Conservation (phyloP, 345 rosid species). For the Pistacia integerrima region DNA sequence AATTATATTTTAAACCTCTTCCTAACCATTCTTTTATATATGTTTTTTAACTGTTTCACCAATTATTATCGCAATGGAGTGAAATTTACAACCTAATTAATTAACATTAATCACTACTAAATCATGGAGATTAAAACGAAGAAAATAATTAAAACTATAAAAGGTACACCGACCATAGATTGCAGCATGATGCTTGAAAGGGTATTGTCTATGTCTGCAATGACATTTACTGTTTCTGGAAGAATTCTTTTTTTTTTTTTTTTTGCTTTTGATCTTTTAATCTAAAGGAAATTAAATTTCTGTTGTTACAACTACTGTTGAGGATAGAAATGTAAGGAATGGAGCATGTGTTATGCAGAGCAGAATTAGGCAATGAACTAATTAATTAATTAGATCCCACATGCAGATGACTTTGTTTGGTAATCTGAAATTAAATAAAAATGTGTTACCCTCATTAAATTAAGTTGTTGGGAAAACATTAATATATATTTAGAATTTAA, state of each 20-base stretch:
- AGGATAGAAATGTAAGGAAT: not conserved
- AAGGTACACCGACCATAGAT: not conserved
- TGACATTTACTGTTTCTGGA: not conserved
- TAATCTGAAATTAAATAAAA: not conserved
- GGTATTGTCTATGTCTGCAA: slow-evolving; percentile 1
- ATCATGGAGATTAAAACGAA: not conserved
- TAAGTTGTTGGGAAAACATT: not conserved
- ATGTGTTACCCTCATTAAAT: not conserved
- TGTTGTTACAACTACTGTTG: not conserved
- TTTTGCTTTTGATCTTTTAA: no score
- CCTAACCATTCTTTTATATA: no score
- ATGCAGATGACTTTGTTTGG: slow-evolving; percentile 14
- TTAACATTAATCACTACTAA: no score
- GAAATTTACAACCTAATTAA: no score
- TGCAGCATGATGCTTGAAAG: slow-evolving; percentile 6
- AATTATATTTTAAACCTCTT: no score
- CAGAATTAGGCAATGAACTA: not conserved
- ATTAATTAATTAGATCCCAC: not conserved
- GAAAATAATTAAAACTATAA: not conserved
- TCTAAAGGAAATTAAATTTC: no score
- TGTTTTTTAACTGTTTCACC: no score
- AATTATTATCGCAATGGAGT: no score
- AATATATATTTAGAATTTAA: not conserved
- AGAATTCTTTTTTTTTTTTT: not conserved
- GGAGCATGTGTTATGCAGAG: not conserved